Conservation (phyloP, 257 asterid genomes). For the Paulownia fortunei region DNA sequence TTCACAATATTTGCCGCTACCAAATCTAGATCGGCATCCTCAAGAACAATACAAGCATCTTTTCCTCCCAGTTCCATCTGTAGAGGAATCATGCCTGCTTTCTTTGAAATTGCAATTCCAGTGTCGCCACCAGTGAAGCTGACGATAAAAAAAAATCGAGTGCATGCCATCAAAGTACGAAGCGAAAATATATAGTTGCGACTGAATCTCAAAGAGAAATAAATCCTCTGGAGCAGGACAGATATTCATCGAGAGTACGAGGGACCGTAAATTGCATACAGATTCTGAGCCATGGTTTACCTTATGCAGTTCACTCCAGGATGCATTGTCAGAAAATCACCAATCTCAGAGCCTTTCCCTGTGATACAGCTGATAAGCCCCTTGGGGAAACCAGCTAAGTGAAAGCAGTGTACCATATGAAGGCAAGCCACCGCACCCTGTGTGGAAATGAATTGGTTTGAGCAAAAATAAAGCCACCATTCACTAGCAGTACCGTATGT, state of each 20-base stretch:
- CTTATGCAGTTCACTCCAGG: slow-evolving; percentile 92
- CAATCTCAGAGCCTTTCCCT: slow-evolving; percentile 95
- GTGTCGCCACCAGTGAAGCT: slow-evolving; percentile 99
- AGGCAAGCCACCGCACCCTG: slow-evolving; percentile 95
- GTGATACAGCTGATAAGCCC: slow-evolving; percentile 88
- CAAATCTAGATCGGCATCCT: slow-evolving; percentile 94
- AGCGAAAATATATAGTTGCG: not conserved
- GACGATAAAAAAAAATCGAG: not conserved
- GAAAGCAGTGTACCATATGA: slow-evolving; percentile 93
- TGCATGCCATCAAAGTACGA: not conserved
- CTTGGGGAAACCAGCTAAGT: slow-evolving; percentile 91
- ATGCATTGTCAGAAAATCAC: slow-evolving; percentile 93
- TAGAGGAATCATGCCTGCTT: slow-evolving; percentile 97
- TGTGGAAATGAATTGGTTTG: not conserved
- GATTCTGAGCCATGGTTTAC: slow-evolving; percentile 34
- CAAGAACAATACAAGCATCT: slow-evolving; percentile 96
- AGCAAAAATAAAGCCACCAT: not conserved
- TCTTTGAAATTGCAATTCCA: slow-evolving; percentile 88
- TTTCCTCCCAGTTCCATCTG: slow-evolving; percentile 99
- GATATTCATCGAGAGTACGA: not conserved
- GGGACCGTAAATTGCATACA: too few species aligned
- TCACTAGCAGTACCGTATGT: not conserved
- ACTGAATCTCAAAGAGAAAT: not conserved
- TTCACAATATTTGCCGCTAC: slow-evolving; percentile 81
- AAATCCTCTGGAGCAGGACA: not conserved